Evolutionary conservation across 768 basidiomycete species (phyloP).

Genomic region (Mycena haematopus): DNA sequence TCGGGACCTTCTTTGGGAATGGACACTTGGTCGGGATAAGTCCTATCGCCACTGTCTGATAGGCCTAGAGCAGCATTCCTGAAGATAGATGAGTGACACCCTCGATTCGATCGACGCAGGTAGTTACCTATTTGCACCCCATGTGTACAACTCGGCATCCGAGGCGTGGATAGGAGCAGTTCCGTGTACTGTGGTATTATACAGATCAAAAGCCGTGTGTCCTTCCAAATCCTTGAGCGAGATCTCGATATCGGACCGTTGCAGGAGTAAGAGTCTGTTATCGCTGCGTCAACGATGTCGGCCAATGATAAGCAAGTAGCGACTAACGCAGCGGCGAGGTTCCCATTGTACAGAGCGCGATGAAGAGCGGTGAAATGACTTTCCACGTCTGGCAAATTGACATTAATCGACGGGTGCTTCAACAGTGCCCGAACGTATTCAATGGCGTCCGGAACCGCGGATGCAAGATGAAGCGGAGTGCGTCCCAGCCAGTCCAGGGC

Average conservation of each 20-base stretch:
- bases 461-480: slow-evolving; percentile 85
- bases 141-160: slow-evolving; percentile 76
- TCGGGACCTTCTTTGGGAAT: slow-evolving; percentile 47
- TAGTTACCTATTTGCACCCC: slow-evolving; percentile 81
- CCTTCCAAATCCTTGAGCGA: slow-evolving; percentile 84
- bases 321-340: slow-evolving; percentile 71
- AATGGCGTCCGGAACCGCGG: slow-evolving; percentile 66
- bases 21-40: slow-evolving; percentile 77
- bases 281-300: slow-evolving; percentile 32
- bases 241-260: slow-evolving; percentile 74
- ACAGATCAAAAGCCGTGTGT: slow-evolving; percentile 90
- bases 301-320: slow-evolving; percentile 14
- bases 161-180: slow-evolving; percentile 59
- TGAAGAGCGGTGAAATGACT: slow-evolving; percentile 93
- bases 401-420: slow-evolving; percentile 73
- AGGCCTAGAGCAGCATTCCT: slow-evolving; percentile 91
- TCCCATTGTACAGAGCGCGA: slow-evolving; percentile 81
- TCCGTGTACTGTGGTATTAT: slow-evolving; percentile 85
- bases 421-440: slow-evolving; percentile 83
- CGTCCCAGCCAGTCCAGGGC: slow-evolving; percentile 73
- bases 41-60: slow-evolving; percentile 79
- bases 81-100: slow-evolving; percentile 4
- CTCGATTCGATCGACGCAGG: slow-evolving; percentile 21
- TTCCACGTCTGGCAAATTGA: slow-evolving; percentile 84
- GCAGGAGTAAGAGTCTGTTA: slow-evolving; percentile 73